phyloP scores from a whole-genome alignment of 345 rosid genomes.

The Eucalyptus rudis region DNA sequence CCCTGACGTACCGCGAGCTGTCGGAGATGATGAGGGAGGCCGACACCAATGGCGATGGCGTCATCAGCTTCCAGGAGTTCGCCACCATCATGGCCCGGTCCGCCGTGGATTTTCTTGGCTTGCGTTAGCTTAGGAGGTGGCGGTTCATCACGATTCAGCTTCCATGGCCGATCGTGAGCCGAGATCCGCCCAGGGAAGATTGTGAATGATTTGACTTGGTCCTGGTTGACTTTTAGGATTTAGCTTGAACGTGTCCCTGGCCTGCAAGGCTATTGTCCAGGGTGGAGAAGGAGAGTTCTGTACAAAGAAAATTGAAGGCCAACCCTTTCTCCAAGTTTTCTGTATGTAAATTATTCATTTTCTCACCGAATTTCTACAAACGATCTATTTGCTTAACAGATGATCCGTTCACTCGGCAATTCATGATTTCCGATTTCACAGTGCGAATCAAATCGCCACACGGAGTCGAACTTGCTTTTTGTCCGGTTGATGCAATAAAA shows the following conservation, averaged over 20 bases:
- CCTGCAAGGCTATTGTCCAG: not conserved
- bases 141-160: not conserved
- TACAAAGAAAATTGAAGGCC: not conserved
- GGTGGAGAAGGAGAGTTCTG: not conserved
- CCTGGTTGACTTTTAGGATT: not conserved
- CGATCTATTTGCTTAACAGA: not conserved
- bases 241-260: not conserved
- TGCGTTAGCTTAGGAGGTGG: not conserved
- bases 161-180: accelerated
- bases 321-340: not conserved
- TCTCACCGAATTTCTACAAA: not conserved
- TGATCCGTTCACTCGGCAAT: not conserved
- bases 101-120: conserved; percentile 72
- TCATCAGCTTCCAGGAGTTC: conserved; percentile 72
- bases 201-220: conserved; percentile 1
- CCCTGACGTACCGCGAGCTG: conserved; percentile 26
- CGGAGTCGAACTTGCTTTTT: not conserved
- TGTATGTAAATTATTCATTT: not conserved
- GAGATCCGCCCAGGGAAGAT: not conserved
- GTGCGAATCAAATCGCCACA: not conserved
- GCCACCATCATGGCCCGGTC: conserved; percentile 74
- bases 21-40: conserved; percentile 88
- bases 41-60: conserved; percentile 85
- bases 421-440: not conserved
- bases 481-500: not conserved